Base-by-base conservation (phyloP, 495 filamentous ascomycete species). In the Lasiosphaeria miniovina region DNA sequence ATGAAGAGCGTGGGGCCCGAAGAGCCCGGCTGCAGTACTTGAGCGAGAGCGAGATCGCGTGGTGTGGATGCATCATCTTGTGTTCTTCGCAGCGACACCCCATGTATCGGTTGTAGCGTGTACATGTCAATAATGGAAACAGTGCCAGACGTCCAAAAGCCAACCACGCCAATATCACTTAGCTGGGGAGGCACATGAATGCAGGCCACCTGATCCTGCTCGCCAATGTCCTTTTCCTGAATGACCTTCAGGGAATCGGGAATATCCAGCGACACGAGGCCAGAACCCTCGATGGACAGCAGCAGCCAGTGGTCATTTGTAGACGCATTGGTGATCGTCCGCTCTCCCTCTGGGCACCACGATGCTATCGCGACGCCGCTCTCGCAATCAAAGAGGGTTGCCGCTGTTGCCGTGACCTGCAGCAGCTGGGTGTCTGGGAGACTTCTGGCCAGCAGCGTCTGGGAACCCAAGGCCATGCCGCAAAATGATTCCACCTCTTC, bases 131-230 rank as follows among this genome's bases (percentile, higher is more conserved):
- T 69, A 14, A 96, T 77, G 31, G 88, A 87, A 45, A 97, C 82
- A 2, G 79, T 78, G 4, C 90, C 87, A 33, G 84, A 85, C 54
- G 88, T 86, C 81, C 93, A 97, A 71, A 95, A 96, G 3, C 90
- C 93, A 36, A 90, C 83, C 40, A 95, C 85, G 58, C 86, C 92
- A 51, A 88, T 71, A 48, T 68, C 71, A 4, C 70, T 61, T 9
- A 76, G 63, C 41, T 83, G 64, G 3, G 71, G 72, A 2, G 74
- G 35, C 61, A 78, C 43, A 52, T 91, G 88, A 15, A 98, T 73
- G 64, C 93, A 96, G 3, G 93, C 88, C 10, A 98, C 81, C 70
- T 98, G 91, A 58, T 86, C 84, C 52, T 86, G 80, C 12, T 80
- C 73, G 9, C 78, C 76, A 54, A 91, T 81, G 34, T 83, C 71